phyloP scores from a whole-genome alignment of 345 rosid species.

The Aurinia saxatilis region DNA sequence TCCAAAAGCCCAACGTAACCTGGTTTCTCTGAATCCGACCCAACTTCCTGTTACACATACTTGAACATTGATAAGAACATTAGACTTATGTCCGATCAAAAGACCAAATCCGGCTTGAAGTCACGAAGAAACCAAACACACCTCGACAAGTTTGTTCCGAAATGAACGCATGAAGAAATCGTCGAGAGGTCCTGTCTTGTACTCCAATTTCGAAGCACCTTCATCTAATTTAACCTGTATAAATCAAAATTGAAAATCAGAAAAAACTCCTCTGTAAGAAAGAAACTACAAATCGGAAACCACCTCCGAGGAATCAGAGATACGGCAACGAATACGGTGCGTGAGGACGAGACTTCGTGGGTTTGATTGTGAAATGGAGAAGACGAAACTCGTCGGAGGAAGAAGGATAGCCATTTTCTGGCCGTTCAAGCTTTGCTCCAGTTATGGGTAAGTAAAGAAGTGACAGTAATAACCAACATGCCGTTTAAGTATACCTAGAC shows the following conservation, averaged over 20 bases:
- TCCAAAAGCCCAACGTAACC: conserved; percentile 82
- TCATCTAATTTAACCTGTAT: conserved; percentile 33
- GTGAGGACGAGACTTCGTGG: not conserved
- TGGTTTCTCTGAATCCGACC: conserved; percentile 85
- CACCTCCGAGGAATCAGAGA: conserved; percentile 18
- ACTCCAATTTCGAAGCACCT: conserved; percentile 27
- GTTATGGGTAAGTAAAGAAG: not conserved
- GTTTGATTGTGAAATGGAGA: not conserved
- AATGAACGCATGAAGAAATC: conserved; percentile 53
- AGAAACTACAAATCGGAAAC: not conserved
- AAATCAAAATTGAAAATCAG: not conserved
- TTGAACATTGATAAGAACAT: conserved; percentile 16
- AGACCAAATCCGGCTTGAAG: too few species aligned
- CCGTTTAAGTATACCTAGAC: not conserved
- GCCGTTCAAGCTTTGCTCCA: not conserved
- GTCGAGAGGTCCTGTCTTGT: conserved; percentile 48
- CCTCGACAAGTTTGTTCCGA: conserved; percentile 67
- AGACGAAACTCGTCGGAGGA: not conserved
- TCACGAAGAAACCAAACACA: conserved; percentile 6
- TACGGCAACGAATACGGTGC: conserved; percentile 8
- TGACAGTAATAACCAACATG: not conserved
- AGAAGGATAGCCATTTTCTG: conserved; percentile 23
- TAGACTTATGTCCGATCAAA: not conserved
- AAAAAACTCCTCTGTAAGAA: too few species aligned
- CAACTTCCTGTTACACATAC: conserved; percentile 64